Evolutionary conservation across 2,329 filamentous ascomycete species (phyloP), one percentile per base, ranked within the genome.

Genomic region (Endoconidiophora polonica): DNA sequence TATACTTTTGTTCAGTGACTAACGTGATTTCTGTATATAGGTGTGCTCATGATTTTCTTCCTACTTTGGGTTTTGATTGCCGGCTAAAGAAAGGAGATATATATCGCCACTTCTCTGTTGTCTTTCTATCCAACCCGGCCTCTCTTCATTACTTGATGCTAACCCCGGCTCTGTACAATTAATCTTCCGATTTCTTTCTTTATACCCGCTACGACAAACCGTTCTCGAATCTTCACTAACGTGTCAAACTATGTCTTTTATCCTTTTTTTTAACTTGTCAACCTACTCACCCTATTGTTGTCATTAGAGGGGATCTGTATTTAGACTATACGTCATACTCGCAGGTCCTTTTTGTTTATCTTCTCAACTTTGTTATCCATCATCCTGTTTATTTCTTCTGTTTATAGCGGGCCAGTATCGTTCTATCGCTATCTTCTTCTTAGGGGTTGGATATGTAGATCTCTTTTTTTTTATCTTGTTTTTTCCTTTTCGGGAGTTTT

Each of bases 31-130:
- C 79, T 14, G 6, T 23, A 14, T 23, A 23, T 40, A 53, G 52
- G 90, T 54, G 86, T 95, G 46, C 66, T 96, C 58, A 95, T 95
- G 88, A 88, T 94, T 63, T 94, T 90, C 76, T 86, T 83, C 69
- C 68, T 85, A 69, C 68, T 83, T 53, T 83, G 79, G 79, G 79
- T 83, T 46, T 69, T 83, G 57, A 76, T 83, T 55, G 72, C 74
- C 45, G 74, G 74, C 47, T 76, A 60, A 49, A 22, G 16, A 18
- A 18, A 20, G 42, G 7, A 22, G 6, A 36, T 26, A 39, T 20
- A 16, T 33, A 18, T 23, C 7, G 26, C 16, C 16, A 18, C 16
- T 18, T 18, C 16, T 18, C 2, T 18, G 16, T 18, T 18, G 45
- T 16, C 36, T 24, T 9, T 12, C 18, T 29, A 18, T 24, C 46